Evolutionary conservation across 306 rosid genomes (phyloP).

Genomic region (Vigna radiata): DNA sequence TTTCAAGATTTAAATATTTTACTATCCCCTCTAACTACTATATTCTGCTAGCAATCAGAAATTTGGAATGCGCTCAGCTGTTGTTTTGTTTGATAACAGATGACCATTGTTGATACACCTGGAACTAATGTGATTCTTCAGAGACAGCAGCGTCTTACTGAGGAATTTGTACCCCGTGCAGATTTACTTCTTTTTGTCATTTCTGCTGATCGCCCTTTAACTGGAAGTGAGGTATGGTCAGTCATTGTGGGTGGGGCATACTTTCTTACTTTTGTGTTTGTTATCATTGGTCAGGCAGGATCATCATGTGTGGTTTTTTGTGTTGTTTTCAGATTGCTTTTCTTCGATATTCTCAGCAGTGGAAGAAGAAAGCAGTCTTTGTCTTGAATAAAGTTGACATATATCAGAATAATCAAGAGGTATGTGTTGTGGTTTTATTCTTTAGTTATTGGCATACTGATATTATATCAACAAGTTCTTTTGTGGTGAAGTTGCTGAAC

Average conservation of each 20-base stretch:
- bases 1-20: background rate
- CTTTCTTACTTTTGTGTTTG: conserved; percentile 9
- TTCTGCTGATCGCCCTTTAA: conserved; percentile 96
- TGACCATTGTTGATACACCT: conserved; percentile 94
- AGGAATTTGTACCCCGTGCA: conserved; percentile 98
- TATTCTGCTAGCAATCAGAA: conserved; percentile 13
- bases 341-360: conserved; percentile 94
- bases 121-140: conserved; percentile 99
- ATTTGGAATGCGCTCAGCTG: conserved; percentile 26
- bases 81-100: conserved; percentile 59
- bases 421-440: conserved; percentile 40
- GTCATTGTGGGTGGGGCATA: conserved; percentile 17
- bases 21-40: background rate
- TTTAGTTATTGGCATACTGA: conserved; percentile 23
- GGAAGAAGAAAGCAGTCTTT: conserved; percentile 97
- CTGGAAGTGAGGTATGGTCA: conserved; percentile 91
- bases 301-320: background rate
- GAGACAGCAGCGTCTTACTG: conserved; percentile 94
- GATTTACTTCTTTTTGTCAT: conserved; percentile 94
- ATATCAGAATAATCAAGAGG: conserved; percentile 81
- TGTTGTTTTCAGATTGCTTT: conserved; percentile 72
- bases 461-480: conserved; percentile 35
- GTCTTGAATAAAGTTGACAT: conserved; percentile 94
- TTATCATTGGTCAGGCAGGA: conserved; percentile 33
- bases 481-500: conserved; percentile 30